phyloP scores from a whole-genome alignment of 1,284 basidiomycete genomes.

The Rhodotorula sp. region DNA sequence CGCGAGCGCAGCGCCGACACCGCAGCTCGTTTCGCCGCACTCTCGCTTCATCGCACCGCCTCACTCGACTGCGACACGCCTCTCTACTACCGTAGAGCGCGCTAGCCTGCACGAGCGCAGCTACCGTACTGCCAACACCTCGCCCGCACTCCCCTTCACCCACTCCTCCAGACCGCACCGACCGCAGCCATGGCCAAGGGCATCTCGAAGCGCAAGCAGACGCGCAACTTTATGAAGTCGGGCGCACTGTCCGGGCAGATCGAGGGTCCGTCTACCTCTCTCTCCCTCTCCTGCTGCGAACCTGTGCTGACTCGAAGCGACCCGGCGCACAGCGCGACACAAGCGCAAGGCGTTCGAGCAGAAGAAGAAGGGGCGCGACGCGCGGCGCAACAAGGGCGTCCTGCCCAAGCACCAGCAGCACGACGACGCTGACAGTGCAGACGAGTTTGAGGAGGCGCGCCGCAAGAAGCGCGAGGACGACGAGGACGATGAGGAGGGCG shows the following conservation, averaged over 20 bases:
- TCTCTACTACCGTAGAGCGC: neutral
- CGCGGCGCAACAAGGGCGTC: slow-evolving; percentile 35
- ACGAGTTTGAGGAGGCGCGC: slow-evolving; percentile 48
- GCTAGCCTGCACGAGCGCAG: neutral
- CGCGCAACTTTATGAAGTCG: slow-evolving; percentile 80
- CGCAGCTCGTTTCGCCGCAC: neutral
- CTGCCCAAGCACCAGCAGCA: slow-evolving; percentile 20
- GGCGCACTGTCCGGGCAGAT: slow-evolving; percentile 85
- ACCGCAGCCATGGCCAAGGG: slow-evolving; percentile 48
- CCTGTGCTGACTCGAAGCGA: too few species aligned
- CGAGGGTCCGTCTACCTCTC: slow-evolving; percentile 49
- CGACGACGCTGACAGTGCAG: slow-evolving; percentile 45
- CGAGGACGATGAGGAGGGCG: slow-evolving; percentile 53
- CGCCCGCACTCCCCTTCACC: neutral
- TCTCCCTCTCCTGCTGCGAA: too few species aligned
- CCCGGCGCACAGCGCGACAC: slow-evolving; percentile 37
- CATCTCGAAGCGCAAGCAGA: slow-evolving; percentile 66
- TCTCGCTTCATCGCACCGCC: neutral
- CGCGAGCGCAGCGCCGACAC: neutral
- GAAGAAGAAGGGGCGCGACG: slow-evolving; percentile 39
- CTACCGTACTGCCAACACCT: neutral
- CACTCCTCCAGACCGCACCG: neutral
- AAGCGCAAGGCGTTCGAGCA: slow-evolving; percentile 73
- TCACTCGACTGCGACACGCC: neutral
- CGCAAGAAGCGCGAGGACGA: slow-evolving; percentile 50